Evolutionary conservation across 2,329 filamentous ascomycete species (phyloP).

Genomic region (Cladobotryum protrusum): DNA sequence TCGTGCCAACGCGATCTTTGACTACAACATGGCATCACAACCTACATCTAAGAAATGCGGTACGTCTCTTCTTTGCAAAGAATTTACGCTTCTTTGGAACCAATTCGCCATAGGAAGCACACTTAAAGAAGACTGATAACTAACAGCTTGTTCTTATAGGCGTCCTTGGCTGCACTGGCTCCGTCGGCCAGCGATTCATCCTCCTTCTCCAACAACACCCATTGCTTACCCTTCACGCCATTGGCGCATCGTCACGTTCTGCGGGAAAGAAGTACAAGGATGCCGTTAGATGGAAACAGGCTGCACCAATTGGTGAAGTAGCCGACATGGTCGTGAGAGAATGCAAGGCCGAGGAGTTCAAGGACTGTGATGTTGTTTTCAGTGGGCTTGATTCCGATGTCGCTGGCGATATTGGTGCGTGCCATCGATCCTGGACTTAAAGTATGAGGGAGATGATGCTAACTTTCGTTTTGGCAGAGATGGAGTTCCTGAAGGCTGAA

Average conservation of each 20-base stretch:
- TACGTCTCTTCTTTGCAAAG: slow-evolving; percentile 28
- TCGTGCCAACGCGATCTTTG: too few relatives aligned
- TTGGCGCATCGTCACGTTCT: slow-evolving; percentile 83
- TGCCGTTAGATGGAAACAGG: slow-evolving; percentile 93
- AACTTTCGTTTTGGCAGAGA: slow-evolving; percentile 51
- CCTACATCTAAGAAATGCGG: slow-evolving; percentile 52
- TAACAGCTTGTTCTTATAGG: slow-evolving; percentile 32
- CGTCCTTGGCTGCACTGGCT: slow-evolving; percentile 87
- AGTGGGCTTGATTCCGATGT: slow-evolving; percentile 89
- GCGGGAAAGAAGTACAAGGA: slow-evolving; percentile 92
- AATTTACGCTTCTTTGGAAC: slow-evolving; percentile 3
- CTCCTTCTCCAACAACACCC: slow-evolving; percentile 85
- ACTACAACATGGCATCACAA: slow-evolving; percentile 19
- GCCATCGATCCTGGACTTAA: not conserved
- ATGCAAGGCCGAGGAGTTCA: slow-evolving; percentile 75
- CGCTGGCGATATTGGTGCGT: slow-evolving; percentile 79
- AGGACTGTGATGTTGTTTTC: slow-evolving; percentile 89
- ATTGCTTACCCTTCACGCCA: slow-evolving; percentile 75
- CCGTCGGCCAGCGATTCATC: slow-evolving; percentile 92
- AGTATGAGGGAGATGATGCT: not conserved
- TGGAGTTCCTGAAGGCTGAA: slow-evolving; percentile 82
- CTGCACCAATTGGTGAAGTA: slow-evolving; percentile 71
- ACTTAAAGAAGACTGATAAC: not conserved
- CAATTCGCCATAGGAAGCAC: too few relatives aligned
- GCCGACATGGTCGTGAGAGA: slow-evolving; percentile 78